phyloP scores from a whole-genome alignment of 805 yeast genomes.

The Candida multigemmis region DNA sequence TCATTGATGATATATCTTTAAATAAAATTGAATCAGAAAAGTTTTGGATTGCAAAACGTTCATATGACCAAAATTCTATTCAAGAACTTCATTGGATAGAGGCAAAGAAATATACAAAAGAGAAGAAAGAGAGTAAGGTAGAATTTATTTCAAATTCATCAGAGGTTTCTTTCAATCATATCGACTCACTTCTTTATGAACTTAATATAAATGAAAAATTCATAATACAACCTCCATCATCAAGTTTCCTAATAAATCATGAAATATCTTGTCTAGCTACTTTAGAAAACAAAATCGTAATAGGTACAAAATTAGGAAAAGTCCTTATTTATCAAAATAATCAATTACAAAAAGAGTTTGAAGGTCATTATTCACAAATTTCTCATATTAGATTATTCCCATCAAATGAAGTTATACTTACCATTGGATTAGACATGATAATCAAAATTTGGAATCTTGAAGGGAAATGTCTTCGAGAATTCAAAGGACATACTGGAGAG shows the following conservation, averaged over 20 bases:
- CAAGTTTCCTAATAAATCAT: too few relatives aligned
- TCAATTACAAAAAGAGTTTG: slow-evolving; percentile 4
- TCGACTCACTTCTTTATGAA: too few relatives aligned
- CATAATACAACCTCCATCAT: too few relatives aligned
- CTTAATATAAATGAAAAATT: slow-evolving; percentile 1
- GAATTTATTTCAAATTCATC: too few relatives aligned
- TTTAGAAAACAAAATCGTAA: slow-evolving; percentile 4
- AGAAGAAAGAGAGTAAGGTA: too few relatives aligned
- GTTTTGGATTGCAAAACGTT: slow-evolving; percentile 37
- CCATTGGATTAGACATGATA: slow-evolving; percentile 50
- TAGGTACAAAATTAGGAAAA: slow-evolving; percentile 8
- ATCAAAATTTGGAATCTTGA: slow-evolving; percentile 53
- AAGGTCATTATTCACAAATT: slow-evolving; percentile 47
- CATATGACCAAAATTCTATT: slow-evolving; percentile 7
- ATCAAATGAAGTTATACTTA: slow-evolving; percentile 50
- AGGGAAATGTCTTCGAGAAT: slow-evolving; percentile 22
- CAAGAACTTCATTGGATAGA: slow-evolving; percentile 3
- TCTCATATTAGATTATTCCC: slow-evolving; percentile 46
- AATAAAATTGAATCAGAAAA: slow-evolving; percentile 14
- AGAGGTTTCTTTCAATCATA: too few relatives aligned
- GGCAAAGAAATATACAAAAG: neutral
- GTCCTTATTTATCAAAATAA: slow-evolving; percentile 6
- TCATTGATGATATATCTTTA: slow-evolving; percentile 24
- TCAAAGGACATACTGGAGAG: slow-evolving; percentile 39
- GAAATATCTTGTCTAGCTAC: slow-evolving; percentile 3